Conservation (phyloP, 331 rosid genomes). For the Quercus lobata region DNA sequence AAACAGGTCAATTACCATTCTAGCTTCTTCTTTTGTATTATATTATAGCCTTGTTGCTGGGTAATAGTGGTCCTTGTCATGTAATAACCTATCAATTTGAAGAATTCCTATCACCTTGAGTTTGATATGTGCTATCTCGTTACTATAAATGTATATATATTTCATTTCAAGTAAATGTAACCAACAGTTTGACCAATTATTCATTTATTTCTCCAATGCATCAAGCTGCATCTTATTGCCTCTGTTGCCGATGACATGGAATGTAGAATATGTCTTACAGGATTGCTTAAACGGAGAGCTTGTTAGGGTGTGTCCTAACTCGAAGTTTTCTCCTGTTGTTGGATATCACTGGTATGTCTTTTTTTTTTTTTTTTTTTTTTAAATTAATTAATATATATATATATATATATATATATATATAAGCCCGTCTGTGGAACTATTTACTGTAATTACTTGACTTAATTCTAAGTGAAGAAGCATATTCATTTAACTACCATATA, state of each 20-base stretch:
- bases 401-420: no score
- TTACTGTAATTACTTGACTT: neutral
- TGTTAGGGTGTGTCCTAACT: slow-evolving; percentile 37
- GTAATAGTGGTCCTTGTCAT: neutral
- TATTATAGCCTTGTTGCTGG: neutral
- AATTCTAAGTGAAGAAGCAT: neutral
- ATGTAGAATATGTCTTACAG: slow-evolving; percentile 34
- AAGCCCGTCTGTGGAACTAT: neutral
- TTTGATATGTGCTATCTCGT: neutral
- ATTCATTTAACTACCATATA: neutral
- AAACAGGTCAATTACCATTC: no score
- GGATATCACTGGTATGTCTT: slow-evolving; percentile 76
- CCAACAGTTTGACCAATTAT: neutral
- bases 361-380: no score
- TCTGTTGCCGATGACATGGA: neutral
- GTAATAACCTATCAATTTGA: neutral
- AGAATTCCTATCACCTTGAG: neutral
- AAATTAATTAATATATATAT: no score
- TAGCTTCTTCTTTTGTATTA: slow-evolving; percentile 2
- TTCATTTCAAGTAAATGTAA: neutral
- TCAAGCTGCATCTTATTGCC: neutral
- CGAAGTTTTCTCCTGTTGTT: slow-evolving; percentile 80
- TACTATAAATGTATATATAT: no score
- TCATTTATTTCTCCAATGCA: neutral
- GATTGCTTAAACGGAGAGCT: no score